phyloP scores from a whole-genome alignment of 1,284 basidiomycete genomes.

The Tylopilus sp. region DNA sequence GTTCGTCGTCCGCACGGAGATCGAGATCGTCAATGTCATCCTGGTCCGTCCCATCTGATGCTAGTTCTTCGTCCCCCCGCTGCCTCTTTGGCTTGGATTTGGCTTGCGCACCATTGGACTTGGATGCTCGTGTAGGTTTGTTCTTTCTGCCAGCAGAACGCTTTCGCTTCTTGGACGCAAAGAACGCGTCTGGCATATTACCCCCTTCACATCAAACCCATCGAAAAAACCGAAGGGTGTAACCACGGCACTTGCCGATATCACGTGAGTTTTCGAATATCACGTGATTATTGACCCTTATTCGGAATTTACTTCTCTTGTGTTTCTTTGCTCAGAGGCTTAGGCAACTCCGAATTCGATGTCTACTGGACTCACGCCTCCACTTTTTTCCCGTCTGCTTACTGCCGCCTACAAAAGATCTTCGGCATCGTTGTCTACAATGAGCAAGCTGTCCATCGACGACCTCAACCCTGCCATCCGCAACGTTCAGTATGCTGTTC shows the following conservation, averaged over 20 bases:
- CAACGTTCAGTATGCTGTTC: slow-evolving; percentile 94
- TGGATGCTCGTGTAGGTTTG: slow-evolving; percentile 13
- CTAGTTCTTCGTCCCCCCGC: slow-evolving; percentile 66
- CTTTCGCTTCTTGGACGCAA: slow-evolving; percentile 69
- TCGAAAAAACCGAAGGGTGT: slow-evolving; percentile 24
- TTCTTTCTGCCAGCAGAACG: slow-evolving; percentile 37
- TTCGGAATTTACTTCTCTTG: slow-evolving; percentile 7
- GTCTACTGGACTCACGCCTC: slow-evolving; percentile 1
- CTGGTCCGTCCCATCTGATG: slow-evolving; percentile 59
- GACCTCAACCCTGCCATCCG: slow-evolving; percentile 81
- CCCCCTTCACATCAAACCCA: background rate
- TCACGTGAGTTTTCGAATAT: slow-evolving; percentile 10
- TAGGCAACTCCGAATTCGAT: slow-evolving; percentile 9
- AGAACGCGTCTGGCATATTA: slow-evolving; percentile 79
- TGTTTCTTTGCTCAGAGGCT: no score
- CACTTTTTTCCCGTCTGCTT: no score
- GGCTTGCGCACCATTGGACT: slow-evolving; percentile 27
- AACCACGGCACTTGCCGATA: slow-evolving; percentile 19
- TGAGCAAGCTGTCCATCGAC: slow-evolving; percentile 59
- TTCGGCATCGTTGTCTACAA: slow-evolving; percentile 21
- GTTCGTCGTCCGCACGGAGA: slow-evolving; percentile 58
- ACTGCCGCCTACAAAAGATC: slow-evolving; percentile 1
- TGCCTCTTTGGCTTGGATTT: slow-evolving; percentile 34
- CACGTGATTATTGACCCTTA: background rate
- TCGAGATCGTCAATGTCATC: slow-evolving; percentile 77